phyloP scores from a whole-genome alignment of 176 grass and related monocot species.

The Phoenix roebelenii region DNA sequence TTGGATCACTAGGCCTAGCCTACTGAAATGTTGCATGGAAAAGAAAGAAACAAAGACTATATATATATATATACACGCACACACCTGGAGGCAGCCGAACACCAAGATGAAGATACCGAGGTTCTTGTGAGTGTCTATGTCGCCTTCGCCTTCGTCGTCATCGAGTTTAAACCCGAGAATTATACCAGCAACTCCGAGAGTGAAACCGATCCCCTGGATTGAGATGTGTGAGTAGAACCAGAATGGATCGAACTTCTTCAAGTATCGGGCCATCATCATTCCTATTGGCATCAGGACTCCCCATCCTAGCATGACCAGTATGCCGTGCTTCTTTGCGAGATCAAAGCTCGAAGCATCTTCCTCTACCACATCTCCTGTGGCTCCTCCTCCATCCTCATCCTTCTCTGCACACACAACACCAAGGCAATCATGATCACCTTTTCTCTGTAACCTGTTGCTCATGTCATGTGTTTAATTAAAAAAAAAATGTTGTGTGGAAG shows the following conservation, averaged over 20 bases:
- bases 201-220: slow-evolving; percentile 41
- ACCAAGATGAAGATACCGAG: slow-evolving; percentile 55
- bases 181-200: slow-evolving; percentile 36
- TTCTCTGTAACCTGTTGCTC: too few species aligned
- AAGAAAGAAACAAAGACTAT: too few species aligned
- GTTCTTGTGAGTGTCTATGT: slow-evolving; percentile 51
- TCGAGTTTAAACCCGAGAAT: slow-evolving; percentile 36
- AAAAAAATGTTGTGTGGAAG: too few species aligned
- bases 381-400: not conserved
- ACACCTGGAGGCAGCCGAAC: slow-evolving; percentile 59
- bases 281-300: slow-evolving; percentile 71
- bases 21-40: too few species aligned
- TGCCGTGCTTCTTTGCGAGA: slow-evolving; percentile 36
- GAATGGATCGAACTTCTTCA: slow-evolving; percentile 49
- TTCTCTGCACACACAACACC: too few species aligned
- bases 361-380: not conserved
- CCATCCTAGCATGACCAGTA: slow-evolving; percentile 64
- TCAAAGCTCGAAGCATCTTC: slow-evolving; percentile 14
- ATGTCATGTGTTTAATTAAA: too few species aligned
- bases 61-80: too few species aligned
- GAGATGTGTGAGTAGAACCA: slow-evolving; percentile 78
- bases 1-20: too few species aligned
- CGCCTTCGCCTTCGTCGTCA: slow-evolving; percentile 27
- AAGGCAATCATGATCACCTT: too few species aligned
- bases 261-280: slow-evolving; percentile 54